Conservation (phyloP, 176 grass and related monocot genomes). For the Raddia distichophylla region DNA sequence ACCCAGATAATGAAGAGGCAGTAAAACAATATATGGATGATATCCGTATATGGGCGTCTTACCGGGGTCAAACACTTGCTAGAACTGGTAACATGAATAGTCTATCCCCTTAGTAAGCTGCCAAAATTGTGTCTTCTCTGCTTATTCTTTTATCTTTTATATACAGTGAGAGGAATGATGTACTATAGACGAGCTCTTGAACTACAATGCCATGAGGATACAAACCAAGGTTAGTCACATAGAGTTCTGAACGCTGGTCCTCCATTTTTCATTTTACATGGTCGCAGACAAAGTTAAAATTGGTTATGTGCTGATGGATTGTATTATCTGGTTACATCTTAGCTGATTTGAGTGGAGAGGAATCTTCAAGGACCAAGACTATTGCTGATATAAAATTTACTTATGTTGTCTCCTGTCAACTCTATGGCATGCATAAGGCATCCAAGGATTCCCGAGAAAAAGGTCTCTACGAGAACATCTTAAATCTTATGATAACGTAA, state of each 20-base stretch:
- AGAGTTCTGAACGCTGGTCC: conserved; percentile 15
- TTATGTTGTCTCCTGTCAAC: conserved; percentile 79
- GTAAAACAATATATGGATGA: conserved; percentile 52
- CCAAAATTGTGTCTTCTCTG: conserved; percentile 14
- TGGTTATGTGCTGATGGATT: conserved; percentile 23
- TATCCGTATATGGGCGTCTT: conserved; percentile 71
- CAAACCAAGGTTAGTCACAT: conserved; percentile 47
- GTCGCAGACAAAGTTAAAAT: neutral
- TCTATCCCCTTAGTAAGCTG: conserved; percentile 31
- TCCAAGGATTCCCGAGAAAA: conserved; percentile 65
- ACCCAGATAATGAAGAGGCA: conserved; percentile 38
- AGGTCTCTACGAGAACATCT: conserved; percentile 72
- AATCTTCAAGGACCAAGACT: conserved; percentile 40
- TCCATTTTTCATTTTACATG: conserved; percentile 41
- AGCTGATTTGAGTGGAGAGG: conserved; percentile 44
- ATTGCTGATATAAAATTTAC: conserved; percentile 83
- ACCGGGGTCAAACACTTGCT: conserved; percentile 75
- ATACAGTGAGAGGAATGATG: conserved; percentile 84
- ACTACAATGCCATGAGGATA: conserved; percentile 65
- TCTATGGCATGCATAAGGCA: conserved; percentile 73
- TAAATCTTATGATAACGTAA: conserved; percentile 76
- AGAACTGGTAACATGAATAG: conserved; percentile 63
- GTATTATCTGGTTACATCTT: conserved; percentile 35
- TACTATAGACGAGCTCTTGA: conserved; percentile 73
- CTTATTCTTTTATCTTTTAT: conserved; percentile 37